Evolutionary conservation across 2,329 filamentous ascomycete species (phyloP).

Genomic region (Talaromyces piceae): DNA sequence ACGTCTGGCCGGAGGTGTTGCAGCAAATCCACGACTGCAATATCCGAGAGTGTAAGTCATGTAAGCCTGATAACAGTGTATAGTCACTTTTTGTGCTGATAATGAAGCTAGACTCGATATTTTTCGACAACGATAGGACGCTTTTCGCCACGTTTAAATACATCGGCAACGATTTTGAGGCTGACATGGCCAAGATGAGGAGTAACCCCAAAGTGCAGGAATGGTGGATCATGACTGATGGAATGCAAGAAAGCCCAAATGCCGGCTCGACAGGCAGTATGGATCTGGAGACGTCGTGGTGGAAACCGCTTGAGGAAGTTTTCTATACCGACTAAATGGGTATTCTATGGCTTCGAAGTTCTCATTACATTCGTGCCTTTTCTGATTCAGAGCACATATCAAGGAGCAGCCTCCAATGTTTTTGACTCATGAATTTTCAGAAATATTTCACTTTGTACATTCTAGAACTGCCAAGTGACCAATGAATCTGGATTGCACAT

Average conservation of each 20-base stretch:
- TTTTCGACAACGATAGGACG: conserved; percentile 62
- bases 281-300: conserved; percentile 28
- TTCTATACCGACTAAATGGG: conserved; percentile 25
- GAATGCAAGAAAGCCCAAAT: conserved; percentile 46
- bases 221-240: conserved; percentile 78
- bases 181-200: conserved; percentile 69
- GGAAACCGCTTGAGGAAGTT: conserved; percentile 29
- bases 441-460: too few relatives aligned
- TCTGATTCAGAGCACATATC: too few relatives aligned
- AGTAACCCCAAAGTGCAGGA: conserved; percentile 64
- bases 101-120: conserved; percentile 51
- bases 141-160: conserved; percentile 75
- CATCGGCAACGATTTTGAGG: conserved; percentile 62
- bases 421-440: too few relatives aligned
- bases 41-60: conserved; percentile 59
- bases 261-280: conserved; percentile 25
- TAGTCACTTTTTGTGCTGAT: neutral
- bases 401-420: neutral
- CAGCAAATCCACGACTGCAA: conserved; percentile 69
- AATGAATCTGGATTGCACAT: neutral
- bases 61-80: neutral
- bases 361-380: too few relatives aligned
- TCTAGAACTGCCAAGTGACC: too few relatives aligned
- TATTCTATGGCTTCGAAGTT: too few relatives aligned
- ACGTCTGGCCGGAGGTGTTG: conserved; percentile 70